phyloP scores from a whole-genome alignment of 2,329 filamentous ascomycete species.

The Rutstroemia sp. region DNA sequence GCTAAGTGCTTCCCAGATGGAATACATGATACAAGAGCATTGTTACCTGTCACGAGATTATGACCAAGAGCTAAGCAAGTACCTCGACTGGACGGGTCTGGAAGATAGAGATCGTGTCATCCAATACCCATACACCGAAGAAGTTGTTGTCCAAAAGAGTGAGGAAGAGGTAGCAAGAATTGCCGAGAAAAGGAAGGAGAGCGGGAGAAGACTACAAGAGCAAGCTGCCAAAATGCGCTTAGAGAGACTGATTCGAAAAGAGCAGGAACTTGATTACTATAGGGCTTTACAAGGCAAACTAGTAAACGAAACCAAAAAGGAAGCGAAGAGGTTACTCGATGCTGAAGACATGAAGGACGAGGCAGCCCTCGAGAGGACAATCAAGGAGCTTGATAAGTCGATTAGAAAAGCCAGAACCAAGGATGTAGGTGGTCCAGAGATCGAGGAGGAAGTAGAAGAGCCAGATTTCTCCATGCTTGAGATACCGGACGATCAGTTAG shows the following conservation, averaged over 20 bases:
- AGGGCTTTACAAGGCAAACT: conserved; percentile 71
- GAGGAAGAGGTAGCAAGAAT: conserved; percentile 87
- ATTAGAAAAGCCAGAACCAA: conserved; percentile 88
- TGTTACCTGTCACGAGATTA: conserved; percentile 86
- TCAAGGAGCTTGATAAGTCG: conserved; percentile 84
- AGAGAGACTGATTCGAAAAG: conserved; percentile 91
- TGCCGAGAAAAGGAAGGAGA: conserved; percentile 92
- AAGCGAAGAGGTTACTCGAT: conserved; percentile 77
- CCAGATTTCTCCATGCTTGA: conserved; percentile 86
- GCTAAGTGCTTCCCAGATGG: conserved; percentile 77
- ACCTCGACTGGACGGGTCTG: conserved; percentile 84
- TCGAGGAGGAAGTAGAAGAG: conserved; percentile 70
- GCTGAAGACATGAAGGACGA: conserved; percentile 91
- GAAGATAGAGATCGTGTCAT: conserved; percentile 85
- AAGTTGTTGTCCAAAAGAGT: conserved; percentile 82
- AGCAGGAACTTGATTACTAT: conserved; percentile 92
- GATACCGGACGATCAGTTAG: conserved; percentile 82
- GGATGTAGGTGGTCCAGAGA: conserved; percentile 75
- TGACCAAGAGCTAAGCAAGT: conserved; percentile 65
- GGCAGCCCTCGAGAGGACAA: conserved; percentile 69
- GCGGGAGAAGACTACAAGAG: conserved; percentile 82
- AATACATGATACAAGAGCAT: conserved; percentile 79
- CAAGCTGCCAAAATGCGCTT: conserved; percentile 96
- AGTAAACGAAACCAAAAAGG: conserved; percentile 78
- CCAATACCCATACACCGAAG: conserved; percentile 90